Evolutionary conservation across 2,329 filamentous ascomycete species (phyloP).

Genomic region (Pseudogymnoascus verrucosus): DNA sequence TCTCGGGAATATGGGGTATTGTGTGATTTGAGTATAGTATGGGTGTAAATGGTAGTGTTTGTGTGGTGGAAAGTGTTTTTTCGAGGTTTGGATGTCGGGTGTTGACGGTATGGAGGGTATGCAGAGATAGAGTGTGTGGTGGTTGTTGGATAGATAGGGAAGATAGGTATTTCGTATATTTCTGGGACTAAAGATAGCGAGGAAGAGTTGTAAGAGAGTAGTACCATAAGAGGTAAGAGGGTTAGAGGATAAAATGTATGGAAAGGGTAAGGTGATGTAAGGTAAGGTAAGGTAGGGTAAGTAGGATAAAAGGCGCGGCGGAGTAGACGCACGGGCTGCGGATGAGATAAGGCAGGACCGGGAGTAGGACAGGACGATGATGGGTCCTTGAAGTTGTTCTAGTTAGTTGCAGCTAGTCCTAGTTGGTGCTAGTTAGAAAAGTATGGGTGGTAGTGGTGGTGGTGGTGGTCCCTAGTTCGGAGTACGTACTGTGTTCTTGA

Average conservation of each 20-base stretch:
- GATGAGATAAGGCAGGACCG: not conserved
- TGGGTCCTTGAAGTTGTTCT: not conserved
- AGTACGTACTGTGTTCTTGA: not conserved
- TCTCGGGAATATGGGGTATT: not conserved
- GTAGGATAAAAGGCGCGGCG: not conserved
- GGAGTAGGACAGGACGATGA: not conserved
- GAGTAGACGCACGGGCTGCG: not conserved
- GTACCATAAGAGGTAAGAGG: not conserved
- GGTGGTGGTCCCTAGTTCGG: not conserved
- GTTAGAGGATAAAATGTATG: not conserved
- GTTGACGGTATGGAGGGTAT: conserved; percentile 5
- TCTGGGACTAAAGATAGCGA: not conserved
- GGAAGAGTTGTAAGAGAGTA: not conserved
- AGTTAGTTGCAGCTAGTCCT: not conserved
- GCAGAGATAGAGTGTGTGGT: conserved; percentile 1
- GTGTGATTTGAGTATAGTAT: conserved; percentile 1
- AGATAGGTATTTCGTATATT: not conserved
- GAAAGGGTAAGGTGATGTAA: not conserved
- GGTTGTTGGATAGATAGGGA: not conserved
- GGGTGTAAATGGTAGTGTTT: not conserved
- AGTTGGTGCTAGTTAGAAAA: not conserved
- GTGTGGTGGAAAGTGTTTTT: not conserved
- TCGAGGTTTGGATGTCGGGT: not conserved
- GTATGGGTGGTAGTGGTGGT: not conserved
- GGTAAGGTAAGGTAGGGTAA: not conserved